Evolutionary conservation across 129 eudicot genomes (phyloP).

Genomic region (Flaveria brownii): DNA sequence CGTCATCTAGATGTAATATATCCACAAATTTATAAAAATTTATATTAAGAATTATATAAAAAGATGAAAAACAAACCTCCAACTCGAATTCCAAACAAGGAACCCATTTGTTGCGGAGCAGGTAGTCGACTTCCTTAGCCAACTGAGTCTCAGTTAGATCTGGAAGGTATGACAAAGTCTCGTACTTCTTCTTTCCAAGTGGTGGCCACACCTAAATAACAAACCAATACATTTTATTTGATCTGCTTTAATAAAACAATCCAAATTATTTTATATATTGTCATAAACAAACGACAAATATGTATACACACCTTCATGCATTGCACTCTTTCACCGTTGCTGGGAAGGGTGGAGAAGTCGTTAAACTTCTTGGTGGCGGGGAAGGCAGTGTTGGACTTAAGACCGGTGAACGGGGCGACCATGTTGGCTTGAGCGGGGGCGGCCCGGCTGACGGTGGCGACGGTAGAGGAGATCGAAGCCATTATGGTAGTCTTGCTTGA

Average conservation of each 20-base stretch:
- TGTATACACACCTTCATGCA: constrained; percentile 56
- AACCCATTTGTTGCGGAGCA: constrained; percentile 63
- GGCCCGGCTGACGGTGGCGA: constrained; percentile 40
- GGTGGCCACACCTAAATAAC: constrained; percentile 63
- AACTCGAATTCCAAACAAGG: constrained; percentile 69
- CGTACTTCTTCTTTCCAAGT: constrained; percentile 56
- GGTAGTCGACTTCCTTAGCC: constrained; percentile 58
- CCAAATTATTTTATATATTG: neutral
- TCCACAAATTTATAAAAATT: neutral
- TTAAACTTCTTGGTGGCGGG: constrained; percentile 42
- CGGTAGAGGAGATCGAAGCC: constrained; percentile 44
- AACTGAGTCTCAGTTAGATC: constrained; percentile 22
- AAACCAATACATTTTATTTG: neutral
- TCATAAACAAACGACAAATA: neutral
- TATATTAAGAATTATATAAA: neutral
- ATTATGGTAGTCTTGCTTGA: constrained; percentile 25
- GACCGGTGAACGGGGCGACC: constrained; percentile 60
- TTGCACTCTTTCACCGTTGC: constrained; percentile 54
- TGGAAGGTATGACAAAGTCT: constrained; percentile 69
- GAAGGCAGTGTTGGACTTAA: constrained; percentile 48
- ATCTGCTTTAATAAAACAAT: neutral
- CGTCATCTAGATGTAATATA: neutral
- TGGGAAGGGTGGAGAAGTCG: constrained; percentile 52
- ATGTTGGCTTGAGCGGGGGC: constrained; percentile 52
- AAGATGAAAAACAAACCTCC: constrained; percentile 32